Base-by-base conservation (phyloP, 768 basidiomycete genomes). In the Hysterangium stoloniferum region DNA sequence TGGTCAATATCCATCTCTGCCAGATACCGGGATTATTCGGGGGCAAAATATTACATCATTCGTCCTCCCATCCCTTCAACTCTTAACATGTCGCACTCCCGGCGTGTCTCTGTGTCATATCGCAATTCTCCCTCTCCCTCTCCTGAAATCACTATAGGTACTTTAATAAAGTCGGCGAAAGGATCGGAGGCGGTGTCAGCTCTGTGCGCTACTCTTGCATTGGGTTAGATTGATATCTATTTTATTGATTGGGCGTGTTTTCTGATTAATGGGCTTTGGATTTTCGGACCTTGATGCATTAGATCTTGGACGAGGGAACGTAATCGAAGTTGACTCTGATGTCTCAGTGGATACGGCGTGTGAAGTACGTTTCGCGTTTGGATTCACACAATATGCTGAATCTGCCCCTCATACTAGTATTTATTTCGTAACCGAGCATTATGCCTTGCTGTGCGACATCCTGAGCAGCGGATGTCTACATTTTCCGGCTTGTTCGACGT, bases 301-400 rank as follows among this genome's bases (percentile, higher is more conserved):
- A 51, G 49, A 51, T 27, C 13, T 51, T 3, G 27, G 29, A 8
- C 25, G 33, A 6, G 40, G 41, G 17, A n/a, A 41, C 27, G 73
- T 89, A 42, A 76, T 86, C 13, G 68, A 72, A 24, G 73, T 90
- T 8, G 79, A 81, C 48, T 77, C 77, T n/a, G 79, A 86, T 38
- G 79, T 75, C 6, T 81, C 76, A 43, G 88, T 91, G 15, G 87
- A 91, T 62, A 83, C 86, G 37, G 86, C 87, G 11, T 90, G 86
- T 59, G 86, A 87, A 56, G 87, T 84, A 59, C 59, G 74, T 67
- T 38, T 42, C 20, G 9, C 36, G 28, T 33, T 5, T n/a, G 19
- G 24, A 36, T 37, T 28, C 19, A 17, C 22, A 29, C 36, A 6
- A 11, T 31, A 41, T 45, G 37, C 47, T 43, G 42, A 46, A n/a